Base-by-base conservation (phyloP, 108 stramenopile genomes). In the Pelagomonas calceolata region DNA sequence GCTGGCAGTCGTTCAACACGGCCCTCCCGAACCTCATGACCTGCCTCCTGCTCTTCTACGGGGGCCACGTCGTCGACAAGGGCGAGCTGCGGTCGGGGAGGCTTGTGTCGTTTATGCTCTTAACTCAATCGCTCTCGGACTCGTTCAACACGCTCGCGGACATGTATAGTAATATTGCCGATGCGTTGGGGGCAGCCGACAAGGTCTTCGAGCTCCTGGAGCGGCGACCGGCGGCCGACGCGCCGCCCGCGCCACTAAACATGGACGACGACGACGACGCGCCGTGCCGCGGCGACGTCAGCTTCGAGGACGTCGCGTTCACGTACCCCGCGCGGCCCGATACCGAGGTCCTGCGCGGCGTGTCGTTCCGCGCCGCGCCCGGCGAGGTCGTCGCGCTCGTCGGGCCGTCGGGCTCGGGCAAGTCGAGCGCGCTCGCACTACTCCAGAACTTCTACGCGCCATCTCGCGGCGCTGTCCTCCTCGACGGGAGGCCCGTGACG, bases 321-420 rank as follows among this genome's bases (percentile, higher is more conserved):
- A 71, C 86, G 30, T 99, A 98, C 77, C 92, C 95, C 7, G 80
- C 92, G 32, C 73, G 97, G 70, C 94, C 95, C 16, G 81, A 92
- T 34, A 71, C 77, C 33, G 68, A 66, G 30, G 89, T 93, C 15
- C 78, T 96, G 69, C 74, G 84, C 67, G 75, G 81, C 60, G 64
- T 95, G 68, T 78, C 81, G 63, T 75, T 98, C 45, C 67, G 73
- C 1, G 88, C 97, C 35, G 72, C 71, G 64, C 81, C 88, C 26
- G 96, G 96, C 4, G 79, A 83, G 44, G 89, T 88, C 30, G 84
- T 89, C 4, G 93, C 91, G 9, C 73, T 94, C 68, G 89, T 89
- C 7, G 93, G 93, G 16, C 82, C 85, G 15, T 73, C 70, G 33
- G 93, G 93, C n/a, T 86, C 86, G n/a, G 93, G 93, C 30, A 94